Base-by-base conservation (phyloP, 495 filamentous ascomycete species). In the Daldinia grandis region DNA sequence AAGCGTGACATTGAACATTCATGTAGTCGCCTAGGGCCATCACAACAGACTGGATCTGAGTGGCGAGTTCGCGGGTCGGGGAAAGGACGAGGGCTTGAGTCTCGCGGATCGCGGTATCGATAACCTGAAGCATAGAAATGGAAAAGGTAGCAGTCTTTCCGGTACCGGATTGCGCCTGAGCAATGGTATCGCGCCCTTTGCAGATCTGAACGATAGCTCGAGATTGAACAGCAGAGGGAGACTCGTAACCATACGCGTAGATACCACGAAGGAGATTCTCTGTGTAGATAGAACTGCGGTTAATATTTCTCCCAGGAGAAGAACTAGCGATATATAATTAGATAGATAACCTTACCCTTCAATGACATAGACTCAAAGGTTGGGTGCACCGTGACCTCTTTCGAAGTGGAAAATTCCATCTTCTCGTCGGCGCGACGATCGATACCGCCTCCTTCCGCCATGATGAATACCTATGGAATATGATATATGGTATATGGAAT, bases 61-160 rank as follows among this genome's bases (percentile, higher is more conserved):
- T 95, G 37, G 95, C 95, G 61, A 99, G 87, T 89, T 99, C 95
- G 69, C 95, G 93, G 56, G 95, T 99, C 9, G 95, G 95, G 19
- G 95, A 95, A n/a, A 99, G 90, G 25, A 99, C 93, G 37, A 99
- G 89, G 12, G 95, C 95, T 84, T 98, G 94, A 59, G 91, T 94
- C 79, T 95, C 90, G 67, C 93, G 90, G 42, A 98, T 84, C 42
- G 85, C 88, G 2, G 90, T 92, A 74, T 95, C 92, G 83, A 95
- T 94, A 72, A 97, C 92, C 78, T 99, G 95, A 30, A 99, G 90
- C 76, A 96, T 93, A 76, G 92, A 95, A 82, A 99, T 97, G 62
- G 95, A 94, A 84, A 99, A 99, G 1, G 95, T 99, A 9, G 95
- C 95, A 24, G 95, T 99, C 85, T 99, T 99, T 83, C 95, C 95